Percentiles rank a stretch among this genome's conserved stretches.
phyloP scores from a whole-genome alignment of 768 basidiomycete species.

The Tricholoma bakamatsutake region DNA sequence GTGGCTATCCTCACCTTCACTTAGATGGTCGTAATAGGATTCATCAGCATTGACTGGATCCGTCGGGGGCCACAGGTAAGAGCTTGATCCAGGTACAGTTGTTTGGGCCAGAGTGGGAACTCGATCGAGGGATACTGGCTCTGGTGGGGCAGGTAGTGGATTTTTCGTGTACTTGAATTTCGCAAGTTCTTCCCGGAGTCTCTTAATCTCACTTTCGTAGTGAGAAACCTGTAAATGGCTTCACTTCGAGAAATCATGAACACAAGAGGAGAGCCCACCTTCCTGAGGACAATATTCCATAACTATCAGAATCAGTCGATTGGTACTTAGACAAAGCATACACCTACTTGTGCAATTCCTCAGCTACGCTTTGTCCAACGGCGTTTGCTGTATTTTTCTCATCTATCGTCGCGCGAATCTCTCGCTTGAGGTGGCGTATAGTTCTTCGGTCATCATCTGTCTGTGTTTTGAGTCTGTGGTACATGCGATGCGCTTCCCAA shows the following conservation, averaged over 20 bases:
- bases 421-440: conserved; percentile 25
- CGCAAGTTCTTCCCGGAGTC: conserved; percentile 25
- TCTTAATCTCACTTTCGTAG: conserved; percentile 29
- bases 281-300: conserved; percentile 4
- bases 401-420: conserved; percentile 25
- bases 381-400: conserved; percentile 25
- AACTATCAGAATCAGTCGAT: not conserved
- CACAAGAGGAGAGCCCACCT: conserved; percentile 8
- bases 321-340: not conserved
- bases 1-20: not conserved
- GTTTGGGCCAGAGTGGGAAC: conserved; percentile 36
- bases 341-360: conserved; percentile 28
- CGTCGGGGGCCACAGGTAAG: not conserved
- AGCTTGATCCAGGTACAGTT: conserved; percentile 7
- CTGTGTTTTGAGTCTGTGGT: conserved; percentile 31
- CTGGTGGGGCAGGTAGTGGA: conserved; percentile 53
- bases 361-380: conserved; percentile 31
- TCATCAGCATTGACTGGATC: not conserved
- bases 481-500: conserved; percentile 31
- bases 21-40: not conserved
- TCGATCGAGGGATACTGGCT: conserved; percentile 41
- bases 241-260: not conserved
- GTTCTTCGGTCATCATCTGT: conserved; percentile 24
- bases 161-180: conserved; percentile 32
- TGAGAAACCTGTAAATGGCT: conserved; percentile 15